phyloP scores from a whole-genome alignment of 2,329 filamentous ascomycete species.

The Daldinia sp. region DNA sequence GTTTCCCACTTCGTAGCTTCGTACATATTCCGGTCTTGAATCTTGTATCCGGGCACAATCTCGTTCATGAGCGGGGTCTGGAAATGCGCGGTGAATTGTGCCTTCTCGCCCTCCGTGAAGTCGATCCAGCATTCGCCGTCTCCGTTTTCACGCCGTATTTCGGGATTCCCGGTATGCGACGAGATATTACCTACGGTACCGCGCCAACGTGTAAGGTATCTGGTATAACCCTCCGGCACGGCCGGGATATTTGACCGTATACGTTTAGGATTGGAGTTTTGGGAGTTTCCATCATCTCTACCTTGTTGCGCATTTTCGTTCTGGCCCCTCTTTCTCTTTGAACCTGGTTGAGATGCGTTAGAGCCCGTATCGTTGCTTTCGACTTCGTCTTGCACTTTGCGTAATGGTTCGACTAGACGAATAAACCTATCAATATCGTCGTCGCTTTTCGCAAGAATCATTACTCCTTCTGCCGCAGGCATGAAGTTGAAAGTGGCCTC shows the following conservation, averaged over 20 bases:
- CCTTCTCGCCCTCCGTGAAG: conserved; percentile 2
- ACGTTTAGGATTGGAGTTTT: not conserved
- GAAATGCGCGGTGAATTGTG: conserved; percentile 10
- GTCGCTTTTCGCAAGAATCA: not conserved
- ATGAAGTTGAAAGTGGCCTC: conserved; percentile 14
- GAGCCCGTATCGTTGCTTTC: not conserved
- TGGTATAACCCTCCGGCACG: not conserved
- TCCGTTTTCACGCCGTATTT: not conserved
- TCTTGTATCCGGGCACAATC: conserved; percentile 4
- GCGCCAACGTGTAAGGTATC: conserved; percentile 11
- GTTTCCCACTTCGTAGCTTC: not conserved
- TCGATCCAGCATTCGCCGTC: conserved; percentile 12
- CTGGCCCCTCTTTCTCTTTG: conserved; percentile 6
- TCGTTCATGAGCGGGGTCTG: not conserved
- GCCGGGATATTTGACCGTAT: not conserved
- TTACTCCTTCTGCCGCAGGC: conserved; percentile 7
- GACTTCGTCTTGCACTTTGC: not conserved
- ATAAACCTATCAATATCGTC: not conserved
- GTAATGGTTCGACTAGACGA: not conserved
- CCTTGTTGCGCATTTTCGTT: not conserved
- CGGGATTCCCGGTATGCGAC: not conserved
- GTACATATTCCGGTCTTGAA: conserved; percentile 1
- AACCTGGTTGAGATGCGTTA: not conserved
- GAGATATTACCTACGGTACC: not conserved
- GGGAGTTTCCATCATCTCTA: not conserved